phyloP scores from a whole-genome alignment of 306 rosid species.

The Medicago lupulina region DNA sequence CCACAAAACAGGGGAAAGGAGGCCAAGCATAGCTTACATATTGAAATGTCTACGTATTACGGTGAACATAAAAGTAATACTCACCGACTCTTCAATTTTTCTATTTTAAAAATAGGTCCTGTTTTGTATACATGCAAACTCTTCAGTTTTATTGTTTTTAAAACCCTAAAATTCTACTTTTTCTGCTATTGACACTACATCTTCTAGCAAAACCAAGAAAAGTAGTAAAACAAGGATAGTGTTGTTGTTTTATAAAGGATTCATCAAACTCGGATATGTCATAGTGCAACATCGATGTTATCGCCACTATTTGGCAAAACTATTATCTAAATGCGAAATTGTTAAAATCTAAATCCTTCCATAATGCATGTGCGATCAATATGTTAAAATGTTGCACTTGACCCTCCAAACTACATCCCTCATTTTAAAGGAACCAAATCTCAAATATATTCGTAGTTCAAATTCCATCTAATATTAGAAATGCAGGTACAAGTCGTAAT shows the following conservation, averaged over 20 bases:
- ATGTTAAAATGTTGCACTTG: not conserved
- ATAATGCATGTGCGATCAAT: not conserved
- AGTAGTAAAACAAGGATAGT: not conserved
- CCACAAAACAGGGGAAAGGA: too few species aligned
- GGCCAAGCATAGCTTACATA: too few species aligned
- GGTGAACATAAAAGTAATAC: too few species aligned
- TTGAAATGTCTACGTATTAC: too few species aligned
- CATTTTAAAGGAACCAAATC: not conserved
- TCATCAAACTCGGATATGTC: not conserved
- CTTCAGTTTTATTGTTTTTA: not conserved
- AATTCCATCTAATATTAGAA: conserved; percentile 1
- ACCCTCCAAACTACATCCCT: not conserved
- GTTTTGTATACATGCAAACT: not conserved
- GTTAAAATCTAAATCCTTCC: not conserved
- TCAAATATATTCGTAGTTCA: conserved; percentile 1
- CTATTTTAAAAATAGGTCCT: not conserved
- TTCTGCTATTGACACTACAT: not conserved
- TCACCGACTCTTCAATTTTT: not conserved
- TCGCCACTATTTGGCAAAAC: not conserved
- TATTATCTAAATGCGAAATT: not conserved
- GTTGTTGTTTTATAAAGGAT: not conserved
- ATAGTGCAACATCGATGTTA: not conserved
- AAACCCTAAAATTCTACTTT: not conserved
- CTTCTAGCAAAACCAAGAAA: not conserved
- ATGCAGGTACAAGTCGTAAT: not conserved